Evolutionary conservation across 2,329 filamentous ascomycete species (phyloP).

Genomic region (Apiospora marii): DNA sequence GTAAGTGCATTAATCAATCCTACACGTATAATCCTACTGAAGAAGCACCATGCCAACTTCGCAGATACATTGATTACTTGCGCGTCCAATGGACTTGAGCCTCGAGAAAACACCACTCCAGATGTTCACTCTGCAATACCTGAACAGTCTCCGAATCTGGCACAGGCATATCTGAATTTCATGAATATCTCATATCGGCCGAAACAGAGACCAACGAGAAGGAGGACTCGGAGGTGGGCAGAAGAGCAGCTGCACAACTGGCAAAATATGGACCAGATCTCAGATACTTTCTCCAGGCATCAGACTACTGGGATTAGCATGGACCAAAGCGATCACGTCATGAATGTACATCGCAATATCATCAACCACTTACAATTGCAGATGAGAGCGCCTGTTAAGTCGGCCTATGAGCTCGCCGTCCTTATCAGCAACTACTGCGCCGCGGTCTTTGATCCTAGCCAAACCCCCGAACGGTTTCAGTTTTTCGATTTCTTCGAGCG

Average conservation of each 20-base stretch:
- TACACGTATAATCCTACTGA: no score
- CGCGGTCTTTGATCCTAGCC: not conserved
- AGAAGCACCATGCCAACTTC: not conserved
- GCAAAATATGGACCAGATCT: not conserved
- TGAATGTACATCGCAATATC: not conserved
- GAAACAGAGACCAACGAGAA: no score
- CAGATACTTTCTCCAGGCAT: not conserved
- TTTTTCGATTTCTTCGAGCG: constrained; percentile 15
- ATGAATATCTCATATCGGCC: no score
- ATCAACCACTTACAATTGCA: not conserved
- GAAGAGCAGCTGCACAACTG: no score
- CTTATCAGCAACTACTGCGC: not conserved
- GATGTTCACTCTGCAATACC: not conserved
- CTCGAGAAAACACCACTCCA: not conserved
- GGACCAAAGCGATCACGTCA: no score
- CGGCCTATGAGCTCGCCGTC: not conserved
- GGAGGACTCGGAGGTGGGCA: no score
- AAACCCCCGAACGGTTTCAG: not conserved
- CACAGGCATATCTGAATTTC: no score
- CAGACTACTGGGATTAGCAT: no score
- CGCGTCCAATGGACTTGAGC: not conserved
- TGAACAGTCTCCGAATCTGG: not conserved
- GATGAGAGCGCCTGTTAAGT: not conserved
- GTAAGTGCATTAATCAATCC: not conserved
- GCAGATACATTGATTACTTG: not conserved